Evolutionary conservation across 2,329 filamentous ascomycete species (phyloP).

Genomic region (Botryotinia narcissicola): DNA sequence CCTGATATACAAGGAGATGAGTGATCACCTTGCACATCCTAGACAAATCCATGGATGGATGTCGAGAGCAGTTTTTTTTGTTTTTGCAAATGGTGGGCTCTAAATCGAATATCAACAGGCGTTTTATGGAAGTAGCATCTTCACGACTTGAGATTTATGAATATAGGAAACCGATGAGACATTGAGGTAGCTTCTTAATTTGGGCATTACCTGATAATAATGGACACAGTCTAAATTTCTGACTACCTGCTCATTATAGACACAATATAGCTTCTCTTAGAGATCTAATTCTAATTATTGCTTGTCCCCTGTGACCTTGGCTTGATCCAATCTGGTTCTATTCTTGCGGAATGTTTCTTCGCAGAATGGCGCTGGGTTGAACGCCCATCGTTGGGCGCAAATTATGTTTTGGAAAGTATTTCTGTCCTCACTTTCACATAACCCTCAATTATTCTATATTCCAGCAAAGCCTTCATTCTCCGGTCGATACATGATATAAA

Average conservation of each 20-base stretch:
- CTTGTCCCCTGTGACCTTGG: not conserved
- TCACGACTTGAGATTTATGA: slow-evolving; percentile 1
- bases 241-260: not conserved
- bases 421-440: not conserved
- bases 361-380: not conserved
- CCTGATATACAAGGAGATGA: slow-evolving; percentile 8
- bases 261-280: not conserved
- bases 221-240: not conserved
- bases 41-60: not conserved
- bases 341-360: slow-evolving; percentile 10
- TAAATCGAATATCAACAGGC: not conserved
- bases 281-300: not conserved
- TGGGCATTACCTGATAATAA: not conserved
- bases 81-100: not conserved
- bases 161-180: not conserved
- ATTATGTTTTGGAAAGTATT: not conserved
- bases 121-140: not conserved
- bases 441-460: not conserved
- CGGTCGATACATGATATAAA: not conserved
- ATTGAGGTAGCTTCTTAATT: not conserved
- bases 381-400: not conserved
- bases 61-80: not conserved
- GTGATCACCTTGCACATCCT: not conserved
- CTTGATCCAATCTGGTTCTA: not conserved
- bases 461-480: not conserved